phyloP scores from a whole-genome alignment of 1,284 basidiomycete species.

The Melanopsichium pennsylvanicum region DNA sequence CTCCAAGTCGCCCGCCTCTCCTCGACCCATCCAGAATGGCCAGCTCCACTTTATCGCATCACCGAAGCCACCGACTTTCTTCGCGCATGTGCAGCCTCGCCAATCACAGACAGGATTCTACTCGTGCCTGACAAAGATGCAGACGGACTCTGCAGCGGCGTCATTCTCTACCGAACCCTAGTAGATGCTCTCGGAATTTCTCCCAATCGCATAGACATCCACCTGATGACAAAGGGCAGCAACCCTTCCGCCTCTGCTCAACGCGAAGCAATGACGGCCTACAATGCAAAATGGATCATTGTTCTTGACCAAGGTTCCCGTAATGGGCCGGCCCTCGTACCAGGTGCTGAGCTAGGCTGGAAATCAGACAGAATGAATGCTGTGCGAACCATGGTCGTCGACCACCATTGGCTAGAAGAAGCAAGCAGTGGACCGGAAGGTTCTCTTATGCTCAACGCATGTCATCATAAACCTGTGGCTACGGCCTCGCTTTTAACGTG shows the following conservation, averaged over 20 bases:
- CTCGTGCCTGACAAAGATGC: slow-evolving; percentile 54
- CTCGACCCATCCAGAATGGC: slow-evolving; percentile 32
- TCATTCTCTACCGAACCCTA: slow-evolving; percentile 51
- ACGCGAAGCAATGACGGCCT: slow-evolving; percentile 26
- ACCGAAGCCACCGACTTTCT: slow-evolving; percentile 33
- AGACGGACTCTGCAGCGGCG: slow-evolving; percentile 50
- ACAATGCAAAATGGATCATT: slow-evolving; percentile 42
- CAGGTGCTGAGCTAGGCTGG: slow-evolving; percentile 48
- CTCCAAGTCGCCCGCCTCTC: slow-evolving; percentile 28
- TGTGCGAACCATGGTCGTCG: slow-evolving; percentile 42
- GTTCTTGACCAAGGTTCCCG: slow-evolving; percentile 56
- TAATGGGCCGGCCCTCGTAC: slow-evolving; percentile 37
- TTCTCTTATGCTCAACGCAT: slow-evolving; percentile 49
- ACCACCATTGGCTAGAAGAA: slow-evolving; percentile 45
- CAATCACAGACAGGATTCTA: slow-evolving; percentile 22
- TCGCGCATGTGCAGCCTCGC: slow-evolving; percentile 9
- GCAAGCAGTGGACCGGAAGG: slow-evolving; percentile 37
- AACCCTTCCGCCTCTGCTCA: slow-evolving; percentile 27
- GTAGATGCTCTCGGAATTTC: slow-evolving; percentile 23
- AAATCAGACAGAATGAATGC: slow-evolving; percentile 9
- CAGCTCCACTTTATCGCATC: slow-evolving; percentile 14
- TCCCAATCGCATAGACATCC: slow-evolving; percentile 29
- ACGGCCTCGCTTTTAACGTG: slow-evolving; percentile 47
- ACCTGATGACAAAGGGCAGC: slow-evolving; percentile 50
- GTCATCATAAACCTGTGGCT: slow-evolving; percentile 42